Evolutionary conservation across 371 early-diverging fungal genomes (phyloP).

Genomic region (Mortierella sp.): DNA sequence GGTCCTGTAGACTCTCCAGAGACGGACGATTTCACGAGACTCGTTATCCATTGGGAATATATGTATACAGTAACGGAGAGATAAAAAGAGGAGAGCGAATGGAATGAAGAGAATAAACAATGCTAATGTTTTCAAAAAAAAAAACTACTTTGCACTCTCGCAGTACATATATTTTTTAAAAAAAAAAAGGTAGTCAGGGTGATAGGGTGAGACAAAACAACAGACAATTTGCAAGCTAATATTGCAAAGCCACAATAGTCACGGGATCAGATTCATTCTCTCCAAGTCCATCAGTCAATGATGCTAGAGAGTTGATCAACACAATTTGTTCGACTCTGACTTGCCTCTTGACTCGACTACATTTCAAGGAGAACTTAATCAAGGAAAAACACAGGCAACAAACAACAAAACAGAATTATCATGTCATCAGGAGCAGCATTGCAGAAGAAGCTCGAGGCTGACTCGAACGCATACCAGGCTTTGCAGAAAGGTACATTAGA

Average conservation of each 20-base stretch:
- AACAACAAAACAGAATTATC: background rate
- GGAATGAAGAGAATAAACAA: background rate
- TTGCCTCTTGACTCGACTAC: background rate
- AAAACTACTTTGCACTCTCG: background rate
- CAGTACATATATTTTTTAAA: background rate
- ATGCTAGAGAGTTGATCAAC: too few species aligned
- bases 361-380: background rate
- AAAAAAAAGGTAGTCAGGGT: background rate
- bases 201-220: too few species aligned
- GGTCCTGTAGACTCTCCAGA: constrained; percentile 91
- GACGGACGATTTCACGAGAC: constrained; percentile 75
- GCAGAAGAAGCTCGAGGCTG: constrained; percentile 72
- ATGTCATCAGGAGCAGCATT: constrained; percentile 56
- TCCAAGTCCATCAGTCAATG: background rate
- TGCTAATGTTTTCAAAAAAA: background rate
- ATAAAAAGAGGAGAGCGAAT: background rate
- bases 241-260: background rate
- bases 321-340: too few species aligned
- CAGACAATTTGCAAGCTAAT: too few species aligned
- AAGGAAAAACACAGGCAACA: background rate
- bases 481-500: constrained; percentile 68
- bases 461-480: constrained; percentile 71
- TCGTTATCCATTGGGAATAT: constrained; percentile 63
- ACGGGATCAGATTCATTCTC: background rate
- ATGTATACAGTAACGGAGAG: background rate